A percentile compares a stretch with the other conserved stretches of the same genome.
Conservation (phyloP, 371 early-diverging fungal species). For the Circinella umbellata region DNA sequence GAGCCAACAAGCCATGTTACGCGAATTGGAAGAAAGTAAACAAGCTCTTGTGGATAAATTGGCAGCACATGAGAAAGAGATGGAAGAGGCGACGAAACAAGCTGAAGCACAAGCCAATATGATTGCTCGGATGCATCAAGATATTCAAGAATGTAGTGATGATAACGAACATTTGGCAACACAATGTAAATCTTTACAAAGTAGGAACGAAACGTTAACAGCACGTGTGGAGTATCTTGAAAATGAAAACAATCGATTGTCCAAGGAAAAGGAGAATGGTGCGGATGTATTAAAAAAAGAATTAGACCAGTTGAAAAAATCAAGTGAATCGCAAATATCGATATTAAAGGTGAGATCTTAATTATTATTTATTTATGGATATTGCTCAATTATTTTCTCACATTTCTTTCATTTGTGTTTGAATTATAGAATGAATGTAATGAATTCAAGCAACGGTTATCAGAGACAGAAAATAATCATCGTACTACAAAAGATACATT, state of each 20-base stretch:
- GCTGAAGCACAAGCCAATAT: conserved; percentile 56
- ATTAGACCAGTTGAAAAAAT: background rate
- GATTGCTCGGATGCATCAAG: conserved; percentile 42
- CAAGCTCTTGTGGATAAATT: conserved; percentile 68
- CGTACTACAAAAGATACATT: background rate
- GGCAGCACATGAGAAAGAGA: conserved; percentile 63
- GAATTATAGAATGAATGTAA: background rate
- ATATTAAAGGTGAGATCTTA: background rate
- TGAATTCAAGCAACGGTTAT: background rate
- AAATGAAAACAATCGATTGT: conserved; percentile 8
- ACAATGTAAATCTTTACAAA: conserved; percentile 51
- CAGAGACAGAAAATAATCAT: background rate
- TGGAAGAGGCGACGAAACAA: conserved; percentile 69
- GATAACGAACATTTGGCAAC: conserved; percentile 52
- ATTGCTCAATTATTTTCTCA: background rate
- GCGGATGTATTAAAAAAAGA: background rate
- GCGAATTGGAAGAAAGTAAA: conserved; percentile 59
- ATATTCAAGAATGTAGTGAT: conserved; percentile 53
- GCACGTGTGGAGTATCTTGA: conserved; percentile 58
- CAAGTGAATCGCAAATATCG: background rate
- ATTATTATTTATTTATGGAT: background rate
- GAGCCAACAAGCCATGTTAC: conserved; percentile 47
- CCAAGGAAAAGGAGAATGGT: background rate
- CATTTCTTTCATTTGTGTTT: background rate
- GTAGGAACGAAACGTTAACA: conserved; percentile 44